A percentile compares a stretch with the other conserved stretches of the same genome.
Evolutionary conservation across 768 basidiomycete genomes (phyloP).

Genomic region (Coprinopsis strossmayeri): DNA sequence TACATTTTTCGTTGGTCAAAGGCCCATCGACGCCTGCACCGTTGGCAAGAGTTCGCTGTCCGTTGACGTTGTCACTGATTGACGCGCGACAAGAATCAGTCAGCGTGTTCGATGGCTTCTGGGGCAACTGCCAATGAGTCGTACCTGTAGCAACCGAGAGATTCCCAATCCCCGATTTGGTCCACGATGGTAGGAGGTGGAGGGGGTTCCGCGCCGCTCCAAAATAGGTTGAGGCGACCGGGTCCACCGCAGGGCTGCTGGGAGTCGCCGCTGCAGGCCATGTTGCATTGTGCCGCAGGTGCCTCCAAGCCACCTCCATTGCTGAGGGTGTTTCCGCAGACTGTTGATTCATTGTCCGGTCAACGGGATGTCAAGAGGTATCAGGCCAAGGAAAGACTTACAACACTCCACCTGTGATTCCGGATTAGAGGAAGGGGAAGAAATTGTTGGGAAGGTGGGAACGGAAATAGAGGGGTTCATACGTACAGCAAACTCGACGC

Average conservation of each 20-base stretch:
- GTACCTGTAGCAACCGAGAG: slow-evolving; percentile 72
- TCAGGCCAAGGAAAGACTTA: slow-evolving; percentile 15
- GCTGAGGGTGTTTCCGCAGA: slow-evolving; percentile 54
- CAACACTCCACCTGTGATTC: slow-evolving; percentile 23
- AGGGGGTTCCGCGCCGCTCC: slow-evolving; percentile 53
- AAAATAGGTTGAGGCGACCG: slow-evolving; percentile 54
- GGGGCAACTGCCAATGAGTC: slow-evolving; percentile 12
- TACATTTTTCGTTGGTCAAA: slow-evolving; percentile 52
- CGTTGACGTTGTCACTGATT: slow-evolving; percentile 37
- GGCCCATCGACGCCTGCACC: slow-evolving; percentile 30
- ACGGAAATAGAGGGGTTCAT: not conserved
- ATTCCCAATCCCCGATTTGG: slow-evolving; percentile 57
- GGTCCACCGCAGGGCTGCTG: slow-evolving; percentile 57
- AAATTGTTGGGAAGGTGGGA: not conserved
- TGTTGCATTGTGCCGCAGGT: slow-evolving; percentile 48
- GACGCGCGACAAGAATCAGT: not conserved
- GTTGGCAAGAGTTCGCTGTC: slow-evolving; percentile 33
- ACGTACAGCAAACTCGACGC: slow-evolving; percentile 50
- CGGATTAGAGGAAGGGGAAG: not conserved
- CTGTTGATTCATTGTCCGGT: too few species aligned
- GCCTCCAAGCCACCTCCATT: slow-evolving; percentile 40
- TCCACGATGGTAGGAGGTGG: slow-evolving; percentile 45
- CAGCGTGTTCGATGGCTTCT: not conserved
- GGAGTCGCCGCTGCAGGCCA: slow-evolving; percentile 54
- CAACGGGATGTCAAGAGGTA: too few species aligned